A percentile compares a stretch with the other conserved stretches of the same genome.
These are phyloP conservation scores for Xylaria grammica DNA, from an alignment of 495 filamentous ascomycete species.

Conservation along the genomic window DNA sequence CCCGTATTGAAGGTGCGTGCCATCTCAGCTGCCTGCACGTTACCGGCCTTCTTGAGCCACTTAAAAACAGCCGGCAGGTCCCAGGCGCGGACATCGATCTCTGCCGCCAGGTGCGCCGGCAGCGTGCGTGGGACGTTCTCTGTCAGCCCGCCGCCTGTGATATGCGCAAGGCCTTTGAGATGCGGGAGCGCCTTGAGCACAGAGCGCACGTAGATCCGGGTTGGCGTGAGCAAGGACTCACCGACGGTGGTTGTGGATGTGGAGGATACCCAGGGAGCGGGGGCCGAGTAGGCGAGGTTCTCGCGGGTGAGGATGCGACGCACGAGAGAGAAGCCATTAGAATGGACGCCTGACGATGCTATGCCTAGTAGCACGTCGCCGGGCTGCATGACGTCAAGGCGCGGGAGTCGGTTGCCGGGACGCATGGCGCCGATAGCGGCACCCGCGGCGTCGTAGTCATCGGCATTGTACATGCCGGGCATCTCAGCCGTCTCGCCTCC, in stretches of 20 bases:
- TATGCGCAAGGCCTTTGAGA: conserved; percentile 91
- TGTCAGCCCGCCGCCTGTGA: conserved; percentile 89
- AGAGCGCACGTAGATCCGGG: conserved; percentile 78
- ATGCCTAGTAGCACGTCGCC: conserved; percentile 88
- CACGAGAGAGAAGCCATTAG: conserved; percentile 94
- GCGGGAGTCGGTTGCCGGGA: conserved; percentile 71
- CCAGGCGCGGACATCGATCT: conserved; percentile 78
- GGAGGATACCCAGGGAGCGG: conserved; percentile 71
- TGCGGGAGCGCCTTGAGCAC: conserved; percentile 67
- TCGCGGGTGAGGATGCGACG: conserved; percentile 80
- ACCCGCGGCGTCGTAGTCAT: conserved; percentile 90
- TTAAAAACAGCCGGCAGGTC: conserved; percentile 72
- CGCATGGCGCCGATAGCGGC: conserved; percentile 82
- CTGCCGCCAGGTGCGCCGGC: conserved; percentile 72
- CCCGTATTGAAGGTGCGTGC: conserved; percentile 92
- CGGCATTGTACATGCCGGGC: conserved; percentile 84
- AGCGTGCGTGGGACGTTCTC: conserved; percentile 97
- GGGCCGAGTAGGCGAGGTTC: conserved; percentile 68
- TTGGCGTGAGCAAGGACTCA: conserved; percentile 76
- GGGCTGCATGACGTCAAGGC: conserved; percentile 71
- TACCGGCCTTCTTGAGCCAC: conserved; percentile 84
- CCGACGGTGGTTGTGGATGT: conserved; percentile 58
- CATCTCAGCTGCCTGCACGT: conserved; percentile 76
- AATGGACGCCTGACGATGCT: conserved; percentile 82
- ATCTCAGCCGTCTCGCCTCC: conserved; percentile 98